A percentile compares a stretch with the other conserved stretches of the same genome.
Conservation (phyloP, 2,329 filamentous ascomycete genomes). For the Cercospora berteroae region DNA sequence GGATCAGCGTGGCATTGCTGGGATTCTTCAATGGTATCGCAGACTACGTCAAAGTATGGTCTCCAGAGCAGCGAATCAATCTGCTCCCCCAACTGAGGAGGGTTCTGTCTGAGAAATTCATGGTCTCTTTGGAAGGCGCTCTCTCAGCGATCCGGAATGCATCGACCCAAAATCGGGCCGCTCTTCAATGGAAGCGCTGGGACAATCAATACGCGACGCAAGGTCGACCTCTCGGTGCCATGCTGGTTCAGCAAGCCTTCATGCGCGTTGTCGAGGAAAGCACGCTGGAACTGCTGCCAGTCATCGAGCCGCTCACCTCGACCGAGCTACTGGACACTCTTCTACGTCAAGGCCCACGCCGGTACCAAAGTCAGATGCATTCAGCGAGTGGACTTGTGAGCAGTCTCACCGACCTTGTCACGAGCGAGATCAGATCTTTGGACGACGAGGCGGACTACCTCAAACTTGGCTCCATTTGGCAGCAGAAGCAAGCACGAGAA, state of each 20-base stretch:
- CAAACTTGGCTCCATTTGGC: constrained; percentile 77
- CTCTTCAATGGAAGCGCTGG: constrained; percentile 86
- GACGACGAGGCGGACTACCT: constrained; percentile 90
- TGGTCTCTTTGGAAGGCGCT: constrained; percentile 82
- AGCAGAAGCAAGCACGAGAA: constrained; percentile 80
- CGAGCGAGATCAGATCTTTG: constrained; percentile 79
- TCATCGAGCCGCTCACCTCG: constrained; percentile 20
- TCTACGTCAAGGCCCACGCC: constrained; percentile 36
- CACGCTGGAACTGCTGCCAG: constrained; percentile 29
- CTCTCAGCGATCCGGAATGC: constrained; percentile 87
- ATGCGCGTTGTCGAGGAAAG: constrained; percentile 68
- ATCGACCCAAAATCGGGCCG: constrained; percentile 60
- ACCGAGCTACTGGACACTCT: constrained; percentile 28
- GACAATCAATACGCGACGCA: constrained; percentile 76
- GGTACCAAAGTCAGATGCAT: constrained; percentile 15
- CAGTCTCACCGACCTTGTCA: constrained; percentile 67
- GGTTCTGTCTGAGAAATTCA: constrained; percentile 78
- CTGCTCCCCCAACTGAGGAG: constrained; percentile 69
- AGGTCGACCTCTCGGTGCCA: constrained; percentile 80
- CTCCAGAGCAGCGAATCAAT: constrained; percentile 66
- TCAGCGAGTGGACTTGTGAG: constrained; percentile 47
- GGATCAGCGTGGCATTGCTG: constrained; percentile 78
- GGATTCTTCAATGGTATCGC: constrained; percentile 86
- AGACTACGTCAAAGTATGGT: constrained; percentile 78
- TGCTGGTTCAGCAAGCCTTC: constrained; percentile 86